phyloP scores from a whole-genome alignment of 768 basidiomycete species.

The Gelatoporia subvermispora region DNA sequence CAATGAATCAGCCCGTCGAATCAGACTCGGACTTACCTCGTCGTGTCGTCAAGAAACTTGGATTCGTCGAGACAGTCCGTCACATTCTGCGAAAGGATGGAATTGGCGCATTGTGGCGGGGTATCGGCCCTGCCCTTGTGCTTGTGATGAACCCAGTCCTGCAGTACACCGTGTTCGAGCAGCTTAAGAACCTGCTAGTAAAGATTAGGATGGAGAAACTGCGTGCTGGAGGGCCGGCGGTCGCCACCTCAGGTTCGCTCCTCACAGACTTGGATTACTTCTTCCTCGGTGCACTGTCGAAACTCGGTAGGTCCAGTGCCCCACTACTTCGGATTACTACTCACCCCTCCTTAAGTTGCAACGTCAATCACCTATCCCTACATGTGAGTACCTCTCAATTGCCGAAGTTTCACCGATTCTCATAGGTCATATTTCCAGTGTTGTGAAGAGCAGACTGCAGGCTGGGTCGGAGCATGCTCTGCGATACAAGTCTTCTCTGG shows the following conservation, averaged over 20 bases:
- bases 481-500: constrained; percentile 69
- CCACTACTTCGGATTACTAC: not conserved
- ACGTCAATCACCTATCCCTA: constrained; percentile 66
- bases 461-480: constrained; percentile 64
- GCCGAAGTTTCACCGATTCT: not conserved
- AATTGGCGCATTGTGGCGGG: constrained; percentile 81
- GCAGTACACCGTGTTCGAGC: constrained; percentile 93
- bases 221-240: constrained; percentile 40
- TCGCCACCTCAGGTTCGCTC: constrained; percentile 36
- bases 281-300: constrained; percentile 89
- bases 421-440: constrained; percentile 25
- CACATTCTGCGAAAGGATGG: constrained; percentile 74
- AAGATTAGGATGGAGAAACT: constrained; percentile 53
- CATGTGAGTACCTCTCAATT: constrained; percentile 40
- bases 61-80: constrained; percentile 61
- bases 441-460: constrained; percentile 77
- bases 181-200: constrained; percentile 82
- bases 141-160: constrained; percentile 94
- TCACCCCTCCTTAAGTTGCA: constrained; percentile 29
- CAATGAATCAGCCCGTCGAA: constrained; percentile 31
- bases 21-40: constrained; percentile 18
- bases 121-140: constrained; percentile 89
- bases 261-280: constrained; percentile 90
- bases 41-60: constrained; percentile 42
- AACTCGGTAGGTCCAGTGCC: constrained; percentile 53